Evolutionary conservation across 768 basidiomycete species (phyloP).

Genomic region (Paxillus rubicundulus): DNA sequence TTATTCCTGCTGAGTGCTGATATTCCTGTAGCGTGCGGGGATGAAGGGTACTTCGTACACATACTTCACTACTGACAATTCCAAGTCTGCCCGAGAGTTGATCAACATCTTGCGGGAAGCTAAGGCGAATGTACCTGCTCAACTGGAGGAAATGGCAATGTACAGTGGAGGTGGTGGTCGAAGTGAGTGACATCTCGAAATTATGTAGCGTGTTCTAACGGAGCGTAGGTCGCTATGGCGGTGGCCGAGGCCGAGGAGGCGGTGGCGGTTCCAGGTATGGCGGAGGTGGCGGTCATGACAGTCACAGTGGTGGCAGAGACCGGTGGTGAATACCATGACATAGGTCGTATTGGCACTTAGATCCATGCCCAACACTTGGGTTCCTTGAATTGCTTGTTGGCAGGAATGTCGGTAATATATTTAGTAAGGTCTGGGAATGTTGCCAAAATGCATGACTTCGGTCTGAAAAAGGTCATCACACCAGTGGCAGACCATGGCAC

Average conservation of each 20-base stretch:
- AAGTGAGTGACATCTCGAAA: slow-evolving; percentile 40
- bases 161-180: slow-evolving; percentile 79
- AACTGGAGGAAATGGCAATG: slow-evolving; percentile 90
- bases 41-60: slow-evolving; percentile 91
- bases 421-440: too few species aligned
- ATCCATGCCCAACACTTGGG: too few species aligned
- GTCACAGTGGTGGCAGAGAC: slow-evolving; percentile 20
- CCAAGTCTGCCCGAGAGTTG: slow-evolving; percentile 91
- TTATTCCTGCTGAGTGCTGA: slow-evolving; percentile 10
- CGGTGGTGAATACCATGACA: slow-evolving; percentile 18
- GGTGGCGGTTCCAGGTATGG: slow-evolving; percentile 16
- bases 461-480: too few species aligned
- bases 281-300: slow-evolving; percentile 22
- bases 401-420: too few species aligned
- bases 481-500: too few species aligned
- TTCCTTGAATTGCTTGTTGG: too few species aligned
- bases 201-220: slow-evolving; percentile 1
- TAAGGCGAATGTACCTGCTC: slow-evolving; percentile 80
- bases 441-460: too few species aligned
- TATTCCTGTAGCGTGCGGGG: slow-evolving; percentile 68
- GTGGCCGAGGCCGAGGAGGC: slow-evolving; percentile 33
- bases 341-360: too few species aligned
- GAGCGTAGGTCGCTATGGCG: slow-evolving; percentile 56
- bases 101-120: slow-evolving; percentile 83
- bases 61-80: slow-evolving; percentile 95